Percentiles rank a stretch among this genome's conserved stretches.
phyloP scores from a whole-genome alignment of 768 basidiomycete genomes.

The Leccinum aurantiacum region DNA sequence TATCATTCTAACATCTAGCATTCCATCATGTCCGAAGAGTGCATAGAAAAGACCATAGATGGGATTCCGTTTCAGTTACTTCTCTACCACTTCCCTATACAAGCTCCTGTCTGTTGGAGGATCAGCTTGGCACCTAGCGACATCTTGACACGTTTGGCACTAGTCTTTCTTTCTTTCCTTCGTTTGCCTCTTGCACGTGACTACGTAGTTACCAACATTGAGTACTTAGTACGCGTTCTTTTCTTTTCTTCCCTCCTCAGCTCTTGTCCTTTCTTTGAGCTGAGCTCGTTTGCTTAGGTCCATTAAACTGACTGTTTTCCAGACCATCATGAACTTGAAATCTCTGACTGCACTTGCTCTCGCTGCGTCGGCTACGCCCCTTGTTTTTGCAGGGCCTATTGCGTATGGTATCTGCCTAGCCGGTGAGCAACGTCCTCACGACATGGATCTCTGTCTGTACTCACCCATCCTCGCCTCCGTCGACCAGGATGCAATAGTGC shows the following conservation, averaged over 20 bases:
- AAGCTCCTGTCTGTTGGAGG: too few species aligned
- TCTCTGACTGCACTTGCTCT: conserved; percentile 13
- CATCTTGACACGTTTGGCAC: too few species aligned
- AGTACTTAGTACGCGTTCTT: too few species aligned
- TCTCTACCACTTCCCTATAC: not conserved
- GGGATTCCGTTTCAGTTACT: not conserved
- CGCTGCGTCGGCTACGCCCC: conserved; percentile 11
- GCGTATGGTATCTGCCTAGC: conserved; percentile 29
- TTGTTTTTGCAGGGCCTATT: conserved; percentile 17
- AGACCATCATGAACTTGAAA: conserved; percentile 28
- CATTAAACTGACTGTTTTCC: not conserved
- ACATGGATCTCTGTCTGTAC: not conserved
- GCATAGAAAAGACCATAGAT: not conserved
- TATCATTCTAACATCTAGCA: not conserved
- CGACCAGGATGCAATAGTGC: conserved; percentile 26
- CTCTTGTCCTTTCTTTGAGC: too few species aligned
- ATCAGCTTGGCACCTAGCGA: too few species aligned
- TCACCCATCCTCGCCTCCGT: not conserved
- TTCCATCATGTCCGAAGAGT: not conserved
- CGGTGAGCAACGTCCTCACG: not conserved
- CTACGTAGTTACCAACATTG: too few species aligned
- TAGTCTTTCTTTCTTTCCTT: too few species aligned
- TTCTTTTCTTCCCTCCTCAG: too few species aligned
- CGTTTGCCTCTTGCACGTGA: too few species aligned
- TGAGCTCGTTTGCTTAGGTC: too few species aligned